A percentile compares a stretch with the other conserved stretches of the same genome.
These are phyloP conservation scores for Neurospora hispaniola DNA, from an alignment of 495 filamentous ascomycete species.

Conservation along the genomic window DNA sequence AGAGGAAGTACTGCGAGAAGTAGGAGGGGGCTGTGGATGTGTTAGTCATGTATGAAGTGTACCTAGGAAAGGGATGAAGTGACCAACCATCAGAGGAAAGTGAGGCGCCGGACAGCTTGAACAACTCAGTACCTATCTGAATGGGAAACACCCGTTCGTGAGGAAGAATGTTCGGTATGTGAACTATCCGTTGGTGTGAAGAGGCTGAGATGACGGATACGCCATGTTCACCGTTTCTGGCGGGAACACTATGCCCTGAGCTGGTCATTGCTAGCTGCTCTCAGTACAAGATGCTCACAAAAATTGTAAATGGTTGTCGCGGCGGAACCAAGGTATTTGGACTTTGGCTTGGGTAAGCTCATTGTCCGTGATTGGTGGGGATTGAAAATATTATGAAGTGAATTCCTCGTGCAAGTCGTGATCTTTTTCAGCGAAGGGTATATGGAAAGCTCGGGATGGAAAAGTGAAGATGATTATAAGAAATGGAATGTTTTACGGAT, in stretches of 20 bases:
- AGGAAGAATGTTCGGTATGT: constrained; percentile 49
- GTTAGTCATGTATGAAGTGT: constrained; percentile 9
- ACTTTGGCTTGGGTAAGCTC: not conserved
- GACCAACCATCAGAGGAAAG: constrained; percentile 86
- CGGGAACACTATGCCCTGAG: not conserved
- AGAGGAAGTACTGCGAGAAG: constrained; percentile 88
- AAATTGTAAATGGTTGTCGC: not conserved
- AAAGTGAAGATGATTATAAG: not conserved
- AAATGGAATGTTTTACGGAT: not conserved
- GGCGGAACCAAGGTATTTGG: not conserved
- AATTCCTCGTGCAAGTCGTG: not conserved
- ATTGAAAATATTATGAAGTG: not conserved
- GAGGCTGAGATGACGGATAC: constrained; percentile 1
- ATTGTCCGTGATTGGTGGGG: not conserved
- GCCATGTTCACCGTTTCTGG: not conserved
- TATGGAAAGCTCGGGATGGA: not conserved
- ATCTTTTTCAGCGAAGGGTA: not conserved
- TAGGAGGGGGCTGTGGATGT: constrained; percentile 74
- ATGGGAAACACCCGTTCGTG: constrained; percentile 77
- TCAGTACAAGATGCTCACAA: not conserved
- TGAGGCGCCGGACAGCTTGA: constrained; percentile 88
- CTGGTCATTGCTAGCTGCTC: not conserved
- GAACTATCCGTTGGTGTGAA: constrained; percentile 16
- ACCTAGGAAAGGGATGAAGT: not conserved
- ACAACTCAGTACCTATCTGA: constrained; percentile 86